Evolutionary conservation across 2,329 filamentous ascomycete genomes (phyloP).

Genomic region (Huntiella savannae): DNA sequence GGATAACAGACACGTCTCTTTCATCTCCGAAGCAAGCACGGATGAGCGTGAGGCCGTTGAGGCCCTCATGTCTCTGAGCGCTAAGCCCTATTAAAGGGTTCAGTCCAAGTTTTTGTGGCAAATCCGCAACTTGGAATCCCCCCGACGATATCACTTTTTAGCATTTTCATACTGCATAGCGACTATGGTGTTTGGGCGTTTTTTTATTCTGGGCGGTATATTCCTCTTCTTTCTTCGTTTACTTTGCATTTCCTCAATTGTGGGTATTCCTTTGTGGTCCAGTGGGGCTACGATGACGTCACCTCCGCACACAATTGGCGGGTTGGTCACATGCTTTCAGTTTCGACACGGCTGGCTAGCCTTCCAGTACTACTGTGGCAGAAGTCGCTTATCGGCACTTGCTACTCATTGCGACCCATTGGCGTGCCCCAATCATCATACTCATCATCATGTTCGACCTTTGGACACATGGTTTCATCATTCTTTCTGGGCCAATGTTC

Average conservation of each 20-base stretch:
- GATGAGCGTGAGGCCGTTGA: constrained; percentile 70
- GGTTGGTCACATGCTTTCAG: too few relatives aligned
- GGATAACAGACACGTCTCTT: constrained; percentile 18
- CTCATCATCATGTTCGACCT: too few relatives aligned
- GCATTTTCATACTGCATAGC: constrained; percentile 4
- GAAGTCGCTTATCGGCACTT: too few relatives aligned
- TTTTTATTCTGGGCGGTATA: constrained; percentile 1
- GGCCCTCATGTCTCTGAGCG: constrained; percentile 61
- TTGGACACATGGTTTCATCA: too few relatives aligned
- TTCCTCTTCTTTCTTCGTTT: constrained; percentile 1
- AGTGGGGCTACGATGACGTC: too few relatives aligned
- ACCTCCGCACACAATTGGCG: too few relatives aligned
- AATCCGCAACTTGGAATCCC: neutral
- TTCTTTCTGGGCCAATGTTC: too few relatives aligned
- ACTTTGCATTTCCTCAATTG: neutral
- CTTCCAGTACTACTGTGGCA: too few relatives aligned
- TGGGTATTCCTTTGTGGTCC: too few relatives aligned
- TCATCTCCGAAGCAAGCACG: constrained; percentile 32
- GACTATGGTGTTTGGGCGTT: constrained; percentile 7
- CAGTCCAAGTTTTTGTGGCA: neutral
- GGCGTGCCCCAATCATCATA: too few relatives aligned
- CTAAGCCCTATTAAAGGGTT: constrained; percentile 24
- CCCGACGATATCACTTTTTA: neutral
- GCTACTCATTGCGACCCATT: too few relatives aligned
- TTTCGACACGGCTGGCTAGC: too few relatives aligned